Evolutionary conservation across 371 early-diverging fungal species (phyloP), one percentile per base, ranked within the genome.

Genomic region (Mucor mucedo): DNA sequence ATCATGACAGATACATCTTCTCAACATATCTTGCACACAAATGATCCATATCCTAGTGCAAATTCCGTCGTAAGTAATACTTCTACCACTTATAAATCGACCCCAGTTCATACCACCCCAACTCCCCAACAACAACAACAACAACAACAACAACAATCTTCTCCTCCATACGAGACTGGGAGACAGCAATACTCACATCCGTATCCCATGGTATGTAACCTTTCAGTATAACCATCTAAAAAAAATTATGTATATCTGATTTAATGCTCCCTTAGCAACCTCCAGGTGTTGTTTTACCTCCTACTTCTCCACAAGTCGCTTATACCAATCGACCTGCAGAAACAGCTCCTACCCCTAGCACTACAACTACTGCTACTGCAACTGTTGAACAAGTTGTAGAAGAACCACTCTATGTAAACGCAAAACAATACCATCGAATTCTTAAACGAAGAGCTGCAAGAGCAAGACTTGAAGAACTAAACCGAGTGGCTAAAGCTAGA

Each of bases 351-450:
- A 27, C 28, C 27, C 6, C 4, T 47, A 44, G 14, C n/a, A 44
- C 13, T n/a, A 44, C 45, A 14, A 28, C 50, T 30, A 11, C 50
- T 28, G 3, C 50, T 16, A 21, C 33, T 3, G 11, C 52, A 21
- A 28, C 53, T 28, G 32, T 28, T 38, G 59, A 59, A 4, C 95
- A 28, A 32, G 54, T 16, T 27, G 68, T 21, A 21, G 21, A 67
- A 54, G 58, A 67, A 42, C 68, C 68, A 5, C 48, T 67, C n/a
- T 67, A 67, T 54, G 68, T 63, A 2, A 96, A 97, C 82, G 93
- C 93, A 40, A 95, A 94, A 66, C 98, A 98, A 73, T 93, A 93
- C 70, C 91, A 93, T 68, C 89, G 94, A 41, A 98, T 98, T 58
- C 78, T 93, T 56, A 95, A 94, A 64, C 84, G 94, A 33, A 71